These are phyloP conservation scores for Rhododendron ovatum DNA, from an alignment of 148 eudicot genomes.

Conservation along the genomic window DNA sequence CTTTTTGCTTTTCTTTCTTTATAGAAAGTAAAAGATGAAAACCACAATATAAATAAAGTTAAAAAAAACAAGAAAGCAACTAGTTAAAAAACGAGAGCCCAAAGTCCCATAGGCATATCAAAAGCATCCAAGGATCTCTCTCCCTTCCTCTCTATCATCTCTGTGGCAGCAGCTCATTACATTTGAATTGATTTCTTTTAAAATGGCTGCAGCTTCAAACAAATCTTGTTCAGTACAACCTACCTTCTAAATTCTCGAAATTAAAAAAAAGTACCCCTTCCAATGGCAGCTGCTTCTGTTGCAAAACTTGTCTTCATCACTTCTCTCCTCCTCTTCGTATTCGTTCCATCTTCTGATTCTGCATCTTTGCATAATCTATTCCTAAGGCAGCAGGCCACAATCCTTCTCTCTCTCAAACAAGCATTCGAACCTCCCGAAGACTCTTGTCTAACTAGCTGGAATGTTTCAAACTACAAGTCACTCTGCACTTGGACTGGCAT, in stretches of 20 bases:
- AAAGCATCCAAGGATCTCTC: slow-evolving; percentile 10
- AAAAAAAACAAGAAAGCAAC: background rate
- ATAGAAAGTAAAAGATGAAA: slow-evolving; percentile 11
- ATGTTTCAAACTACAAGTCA: slow-evolving; percentile 22
- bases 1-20: slow-evolving; percentile 12
- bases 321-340: slow-evolving; percentile 19
- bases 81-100: background rate
- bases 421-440: slow-evolving; percentile 19
- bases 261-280: background rate
- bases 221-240: background rate
- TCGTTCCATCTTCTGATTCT: slow-evolving; percentile 15
- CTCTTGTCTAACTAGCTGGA: slow-evolving; percentile 13
- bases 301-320: slow-evolving; percentile 14
- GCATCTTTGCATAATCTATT: slow-evolving; percentile 14
- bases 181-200: background rate
- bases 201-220: background rate
- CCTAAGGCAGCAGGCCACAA: slow-evolving; percentile 37
- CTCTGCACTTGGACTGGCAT: slow-evolving; percentile 39
- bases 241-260: slow-evolving; percentile 3
- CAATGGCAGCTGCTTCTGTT: slow-evolving; percentile 15
- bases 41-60: slow-evolving; percentile 4
- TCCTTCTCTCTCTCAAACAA: slow-evolving; percentile 38
- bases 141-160: background rate
- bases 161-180: background rate
- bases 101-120: background rate